Evolutionary conservation across 768 basidiomycete genomes (phyloP).

Genomic region (Hericium alpestre): DNA sequence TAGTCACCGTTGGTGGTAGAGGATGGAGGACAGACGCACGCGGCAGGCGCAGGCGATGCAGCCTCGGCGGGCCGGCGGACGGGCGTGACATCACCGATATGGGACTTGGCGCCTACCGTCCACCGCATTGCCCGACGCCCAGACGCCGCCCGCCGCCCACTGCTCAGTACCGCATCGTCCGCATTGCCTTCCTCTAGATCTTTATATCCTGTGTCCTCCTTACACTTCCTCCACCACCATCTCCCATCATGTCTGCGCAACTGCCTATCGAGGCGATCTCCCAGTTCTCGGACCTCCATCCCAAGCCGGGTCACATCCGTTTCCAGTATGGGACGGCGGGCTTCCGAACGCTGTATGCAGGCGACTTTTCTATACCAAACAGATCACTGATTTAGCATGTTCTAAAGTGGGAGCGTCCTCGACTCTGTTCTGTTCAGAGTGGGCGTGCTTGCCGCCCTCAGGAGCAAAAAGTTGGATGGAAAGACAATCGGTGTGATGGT

Average conservation of each 20-base stretch:
- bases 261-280: conserved; percentile 32
- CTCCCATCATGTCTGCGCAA: conserved; percentile 14
- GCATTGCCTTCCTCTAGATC: no score
- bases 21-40: background rate
- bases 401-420: conserved; percentile 49
- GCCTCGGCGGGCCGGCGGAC: no score
- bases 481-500: conserved; percentile 96
- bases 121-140: no score
- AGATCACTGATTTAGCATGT: conserved; percentile 3
- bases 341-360: conserved; percentile 76
- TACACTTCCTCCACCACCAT: no score
- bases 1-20: conserved; percentile 3
- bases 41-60: no score
- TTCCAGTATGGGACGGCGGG: conserved; percentile 94
- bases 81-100: no score
- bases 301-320: conserved; percentile 55
- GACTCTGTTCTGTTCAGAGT: conserved; percentile 93
- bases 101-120: no score
- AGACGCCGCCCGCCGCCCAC: no score
- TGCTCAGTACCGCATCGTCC: no score
- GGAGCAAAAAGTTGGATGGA: conserved; percentile 88
- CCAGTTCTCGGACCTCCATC: conserved; percentile 47
- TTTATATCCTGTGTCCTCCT: no score
- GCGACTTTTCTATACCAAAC: conserved; percentile 3
- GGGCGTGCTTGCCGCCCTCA: conserved; percentile 77